Conservation (phyloP, 2,329 filamentous ascomycete genomes). For the Trichophyton rubrum region DNA sequence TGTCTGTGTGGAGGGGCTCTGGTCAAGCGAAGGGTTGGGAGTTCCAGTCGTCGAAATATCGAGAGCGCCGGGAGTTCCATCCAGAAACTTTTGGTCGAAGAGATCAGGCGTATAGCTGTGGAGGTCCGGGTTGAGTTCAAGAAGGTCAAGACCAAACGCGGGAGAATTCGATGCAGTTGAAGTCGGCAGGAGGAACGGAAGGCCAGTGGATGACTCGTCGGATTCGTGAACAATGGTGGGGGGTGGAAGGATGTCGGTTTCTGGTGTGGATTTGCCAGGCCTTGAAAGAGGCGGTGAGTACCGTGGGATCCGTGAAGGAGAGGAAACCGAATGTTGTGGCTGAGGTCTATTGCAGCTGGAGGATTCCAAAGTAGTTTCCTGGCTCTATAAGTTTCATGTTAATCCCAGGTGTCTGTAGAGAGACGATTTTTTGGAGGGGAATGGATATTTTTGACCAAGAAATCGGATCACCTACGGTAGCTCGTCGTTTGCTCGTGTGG, state of each 20-base stretch:
- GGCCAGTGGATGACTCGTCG: background rate
- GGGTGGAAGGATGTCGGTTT: background rate
- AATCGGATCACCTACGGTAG: slow-evolving; percentile 35
- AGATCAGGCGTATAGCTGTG: slow-evolving; percentile 4
- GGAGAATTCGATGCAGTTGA: background rate
- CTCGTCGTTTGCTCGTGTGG: slow-evolving; percentile 32
- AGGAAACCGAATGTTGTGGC: slow-evolving; percentile 5
- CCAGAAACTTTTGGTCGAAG: slow-evolving; percentile 15
- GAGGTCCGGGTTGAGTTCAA: background rate
- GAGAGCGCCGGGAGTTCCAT: slow-evolving; percentile 9
- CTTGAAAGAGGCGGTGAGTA: background rate
- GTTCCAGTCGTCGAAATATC: slow-evolving; percentile 4
- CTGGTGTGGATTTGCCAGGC: background rate
- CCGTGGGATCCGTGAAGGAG: slow-evolving; percentile 5
- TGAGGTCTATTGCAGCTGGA: background rate
- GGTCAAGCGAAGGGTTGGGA: background rate
- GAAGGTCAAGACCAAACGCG: background rate
- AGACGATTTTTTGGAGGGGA: slow-evolving; percentile 5
- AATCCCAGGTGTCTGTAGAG: slow-evolving; percentile 12
- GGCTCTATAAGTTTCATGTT: slow-evolving; percentile 11
- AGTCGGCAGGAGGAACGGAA: background rate
- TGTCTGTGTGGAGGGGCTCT: slow-evolving; percentile 1
- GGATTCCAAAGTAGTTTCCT: slow-evolving; percentile 4
- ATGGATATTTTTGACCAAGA: slow-evolving; percentile 21
- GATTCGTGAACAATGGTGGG: slow-evolving; percentile 3